A percentile compares a stretch with the other conserved stretches of the same genome.
Evolutionary conservation across 2,329 filamentous ascomycete species (phyloP).

Genomic region (Acephala macrosclerotiorum): DNA sequence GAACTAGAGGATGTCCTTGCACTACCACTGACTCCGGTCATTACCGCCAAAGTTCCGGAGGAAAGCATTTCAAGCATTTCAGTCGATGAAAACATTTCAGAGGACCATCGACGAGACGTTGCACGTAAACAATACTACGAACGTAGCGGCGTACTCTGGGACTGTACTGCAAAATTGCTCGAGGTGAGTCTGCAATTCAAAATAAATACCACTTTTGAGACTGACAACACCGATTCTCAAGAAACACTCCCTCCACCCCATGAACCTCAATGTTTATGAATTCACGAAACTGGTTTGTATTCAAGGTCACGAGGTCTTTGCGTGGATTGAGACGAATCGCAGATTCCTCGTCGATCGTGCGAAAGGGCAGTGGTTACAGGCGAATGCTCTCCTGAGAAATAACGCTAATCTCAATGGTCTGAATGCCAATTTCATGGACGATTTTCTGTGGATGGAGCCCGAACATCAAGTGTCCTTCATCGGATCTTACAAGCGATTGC

Average conservation of each 20-base stretch:
- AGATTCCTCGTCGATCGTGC: conserved; percentile 11
- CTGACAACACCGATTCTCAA: background rate
- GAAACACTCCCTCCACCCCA: conserved; percentile 20
- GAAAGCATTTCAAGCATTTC: background rate
- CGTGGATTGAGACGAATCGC: conserved; percentile 20
- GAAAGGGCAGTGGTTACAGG: conserved; percentile 13
- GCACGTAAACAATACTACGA: background rate
- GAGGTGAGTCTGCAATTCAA: background rate
- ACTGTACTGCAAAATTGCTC: background rate
- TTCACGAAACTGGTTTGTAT: conserved; percentile 23
- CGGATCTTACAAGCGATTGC: conserved; percentile 5
- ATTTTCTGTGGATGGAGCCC: conserved; percentile 24
- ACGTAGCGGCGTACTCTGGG: background rate
- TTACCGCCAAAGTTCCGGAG: background rate
- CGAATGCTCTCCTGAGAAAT: conserved; percentile 11
- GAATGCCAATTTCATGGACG: conserved; percentile 12
- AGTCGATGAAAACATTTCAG: background rate
- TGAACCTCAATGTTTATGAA: conserved; percentile 18
- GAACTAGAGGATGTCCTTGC: background rate
- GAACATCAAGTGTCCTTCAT: conserved; percentile 18
- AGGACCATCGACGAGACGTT: background rate
- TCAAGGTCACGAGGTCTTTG: background rate
- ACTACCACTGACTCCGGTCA: background rate
- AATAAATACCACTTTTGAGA: background rate
- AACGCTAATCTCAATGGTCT: conserved; percentile 22